phyloP scores from a whole-genome alignment of 306 rosid species.

The Malus orientalis region DNA sequence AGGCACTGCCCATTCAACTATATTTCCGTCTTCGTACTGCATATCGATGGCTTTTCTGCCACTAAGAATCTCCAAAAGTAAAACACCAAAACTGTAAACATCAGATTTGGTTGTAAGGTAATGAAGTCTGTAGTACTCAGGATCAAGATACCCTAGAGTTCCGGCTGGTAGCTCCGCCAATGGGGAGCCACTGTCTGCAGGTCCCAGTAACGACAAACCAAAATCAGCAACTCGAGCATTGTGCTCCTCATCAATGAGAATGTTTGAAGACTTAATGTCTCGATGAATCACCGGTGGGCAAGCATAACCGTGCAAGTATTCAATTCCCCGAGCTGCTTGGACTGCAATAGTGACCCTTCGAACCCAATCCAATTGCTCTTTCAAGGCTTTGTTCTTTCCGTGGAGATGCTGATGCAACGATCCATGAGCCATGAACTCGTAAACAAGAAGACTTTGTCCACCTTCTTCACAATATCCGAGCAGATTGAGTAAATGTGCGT shows the following conservation, averaged over 20 bases:
- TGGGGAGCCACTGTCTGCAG: constrained; percentile 82
- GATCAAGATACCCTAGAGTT: constrained; percentile 94
- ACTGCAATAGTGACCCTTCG: constrained; percentile 86
- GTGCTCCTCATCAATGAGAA: constrained; percentile 92
- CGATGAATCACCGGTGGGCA: constrained; percentile 90
- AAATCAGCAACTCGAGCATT: constrained; percentile 95
- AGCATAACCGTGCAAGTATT: constrained; percentile 80
- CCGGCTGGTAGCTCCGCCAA: constrained; percentile 91
- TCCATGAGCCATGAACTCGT: constrained; percentile 93
- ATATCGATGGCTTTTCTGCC: constrained; percentile 94
- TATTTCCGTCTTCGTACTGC: constrained; percentile 75
- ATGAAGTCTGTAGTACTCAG: constrained; percentile 93
- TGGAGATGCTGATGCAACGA: constrained; percentile 82
- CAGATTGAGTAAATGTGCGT: constrained; percentile 80
- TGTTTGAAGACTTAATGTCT: constrained; percentile 90
- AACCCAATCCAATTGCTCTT: constrained; percentile 85
- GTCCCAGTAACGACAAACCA: constrained; percentile 75
- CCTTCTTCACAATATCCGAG: constrained; percentile 90
- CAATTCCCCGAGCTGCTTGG: constrained; percentile 92
- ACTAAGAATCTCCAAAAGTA: constrained; percentile 76
- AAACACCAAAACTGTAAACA: constrained; percentile 88
- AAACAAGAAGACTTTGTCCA: constrained; percentile 81
- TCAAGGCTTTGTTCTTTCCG: constrained; percentile 50
- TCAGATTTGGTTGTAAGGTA: constrained; percentile 95
- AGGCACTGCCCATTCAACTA: constrained; percentile 97